Percentiles rank a stretch among this genome's conserved stretches.
Conservation (phyloP, 176 grass and related monocot genomes). For the sorghum (Sorghum bicolor) region Sorghum_bicolor_NCBIv3 NC_012878.2:48860001-48860500, state of each 20-base stretch:
- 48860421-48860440: slow-evolving; percentile 46
- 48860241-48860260: slow-evolving; percentile 71
- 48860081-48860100: slow-evolving; percentile 53
- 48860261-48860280: slow-evolving; percentile 57
- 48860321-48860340: slow-evolving; percentile 80
- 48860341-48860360: slow-evolving; percentile 73
- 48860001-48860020: slow-evolving; percentile 62
- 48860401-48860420: slow-evolving; percentile 90
- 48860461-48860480: slow-evolving; percentile 87
- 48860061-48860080: slow-evolving; percentile 88
- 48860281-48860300: slow-evolving; percentile 45
- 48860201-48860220: slow-evolving; percentile 71
- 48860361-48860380: slow-evolving; percentile 65
- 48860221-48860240: slow-evolving; percentile 50
- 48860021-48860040: slow-evolving; percentile 52
- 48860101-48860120: slow-evolving; percentile 53
- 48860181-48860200: slow-evolving; percentile 76
- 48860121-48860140: slow-evolving; percentile 89
- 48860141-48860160: slow-evolving; percentile 61
- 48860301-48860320: slow-evolving; percentile 53
- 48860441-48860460: slow-evolving; percentile 65
- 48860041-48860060: slow-evolving; percentile 87
- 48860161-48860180: slow-evolving; percentile 54
- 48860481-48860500: slow-evolving; percentile 67
- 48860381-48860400: slow-evolving; percentile 69